Evolutionary conservation across 148 eudicot genomes (phyloP).

Genomic region (Rhododendron williamsianum): DNA sequence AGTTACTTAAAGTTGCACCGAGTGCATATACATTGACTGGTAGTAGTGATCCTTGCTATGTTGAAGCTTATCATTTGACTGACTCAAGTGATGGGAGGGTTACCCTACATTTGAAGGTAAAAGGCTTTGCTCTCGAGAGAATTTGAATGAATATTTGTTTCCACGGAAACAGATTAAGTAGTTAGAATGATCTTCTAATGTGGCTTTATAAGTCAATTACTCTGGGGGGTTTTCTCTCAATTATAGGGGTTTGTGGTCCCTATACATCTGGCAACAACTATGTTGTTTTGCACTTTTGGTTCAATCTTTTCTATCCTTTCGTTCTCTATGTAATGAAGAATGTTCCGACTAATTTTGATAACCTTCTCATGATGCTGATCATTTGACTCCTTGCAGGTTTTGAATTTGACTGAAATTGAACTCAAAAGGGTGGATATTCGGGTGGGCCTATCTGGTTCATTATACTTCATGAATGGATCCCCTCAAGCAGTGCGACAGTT

Average conservation of each 20-base stretch:
- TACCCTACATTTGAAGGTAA: conserved; percentile 87
- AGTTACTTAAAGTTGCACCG: conserved; percentile 74
- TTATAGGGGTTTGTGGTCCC: neutral
- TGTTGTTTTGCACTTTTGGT: neutral
- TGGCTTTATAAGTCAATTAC: neutral
- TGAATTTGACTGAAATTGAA: conserved; percentile 87
- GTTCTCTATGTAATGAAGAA: neutral
- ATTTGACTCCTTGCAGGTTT: conserved; percentile 49
- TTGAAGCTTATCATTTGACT: conserved; percentile 93
- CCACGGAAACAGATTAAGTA: neutral
- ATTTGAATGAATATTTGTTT: neutral
- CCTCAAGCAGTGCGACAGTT: conserved; percentile 94
- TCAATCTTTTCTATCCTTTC: neutral
- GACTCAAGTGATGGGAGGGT: conserved; percentile 95
- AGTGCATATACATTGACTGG: conserved; percentile 76
- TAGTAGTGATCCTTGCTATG: conserved; percentile 97
- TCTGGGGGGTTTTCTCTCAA: neutral
- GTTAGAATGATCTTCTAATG: neutral
- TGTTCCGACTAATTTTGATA: neutral
- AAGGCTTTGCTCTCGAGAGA: neutral
- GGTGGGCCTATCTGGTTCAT: conserved; percentile 78
- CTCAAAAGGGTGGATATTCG: conserved; percentile 82
- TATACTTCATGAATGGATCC: conserved; percentile 95
- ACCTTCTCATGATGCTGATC: conserved; percentile 16
- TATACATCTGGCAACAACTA: neutral